Evolutionary conservation across 1,284 basidiomycete species (phyloP), one percentile per base, ranked within the genome.

Genomic region (Fereydounia khargensis): DNA sequence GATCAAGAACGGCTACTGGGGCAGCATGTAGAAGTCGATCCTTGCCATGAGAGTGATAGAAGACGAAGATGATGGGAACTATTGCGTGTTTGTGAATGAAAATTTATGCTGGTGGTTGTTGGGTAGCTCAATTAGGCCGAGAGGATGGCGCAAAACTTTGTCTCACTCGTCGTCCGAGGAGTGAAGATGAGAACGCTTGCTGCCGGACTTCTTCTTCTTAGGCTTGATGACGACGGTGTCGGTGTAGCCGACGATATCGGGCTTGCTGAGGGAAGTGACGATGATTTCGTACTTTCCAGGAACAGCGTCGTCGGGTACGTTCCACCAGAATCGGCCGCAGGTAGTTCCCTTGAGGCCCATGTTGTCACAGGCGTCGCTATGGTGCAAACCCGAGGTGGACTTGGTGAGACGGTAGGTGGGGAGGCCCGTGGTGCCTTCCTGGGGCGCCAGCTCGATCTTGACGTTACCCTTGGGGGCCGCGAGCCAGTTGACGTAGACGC

Each of bases 161-260:
- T n/a, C n/a, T n/a, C n/a, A n/a, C n/a, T n/a, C n/a, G n/a, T n/a
- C n/a, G n/a, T n/a, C n/a, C 22, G 33, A 43, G 54, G 55, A n/a
- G 7, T 46, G 27, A 17, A 16, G 16, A 20, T 14, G 16, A 14
- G 22, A 38, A 18, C 18, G 39, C 43, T 6, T 34, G 35, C 21
- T 35, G 24, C 23, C 38, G 18, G 6, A 11, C 24, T 35, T 14
- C 20, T 24, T 17, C 17, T 35, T 24, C 24, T 39, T 32, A 21
- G 32, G 42, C 25, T 42, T 46, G 11, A 64, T 39, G 3, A 54
- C 47, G 20, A 63, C 59, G 8, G 56, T 59, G 35, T 64, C 60
- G 16, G 60, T 64, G 42, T 64, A 64, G 1, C 60, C 60, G 0
- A 55, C 43, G 3, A 35, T 18, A 7, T 44, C 21, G 20, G 51